Evolutionary conservation across 441 rosid species (phyloP), one percentile per base, ranked within the genome.

Genomic region (Syzygium malaccense): DNA sequence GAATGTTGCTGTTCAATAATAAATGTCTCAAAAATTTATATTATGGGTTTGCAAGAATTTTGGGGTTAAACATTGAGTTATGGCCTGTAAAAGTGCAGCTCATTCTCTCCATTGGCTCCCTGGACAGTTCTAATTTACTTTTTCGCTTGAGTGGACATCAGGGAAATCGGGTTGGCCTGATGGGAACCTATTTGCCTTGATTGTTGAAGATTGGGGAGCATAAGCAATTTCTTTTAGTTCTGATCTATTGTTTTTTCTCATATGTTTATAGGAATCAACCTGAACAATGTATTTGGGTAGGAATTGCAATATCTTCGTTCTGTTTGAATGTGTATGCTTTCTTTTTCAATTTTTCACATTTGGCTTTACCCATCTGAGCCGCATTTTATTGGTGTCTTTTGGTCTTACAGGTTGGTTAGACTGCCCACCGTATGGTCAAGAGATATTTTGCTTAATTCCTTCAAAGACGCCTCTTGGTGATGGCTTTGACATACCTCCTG

Each of bases 391-490:
- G 55, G 9, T 87, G 33, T 60, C 83, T 88, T 87, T 89, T 91
- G 79, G 71, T 91, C 68, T 89, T 87, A 89, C 93, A 98, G 99
- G 99, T 91, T 97, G 99, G 99, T 91, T 98, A 88, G 99, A 95
- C 58, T 98, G 99, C 92, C 99, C 99, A 88, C 25, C 96, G 79
- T 89, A 55, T 92, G 99, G 99, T 88, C 88, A 91, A 80, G 99
- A 96, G 91, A 95, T 98, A 62, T 92, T 88, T 89, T 92, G 91
- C 89, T 89, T 98, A 30, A 92, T 98, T 91, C 99, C 99, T 90
- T 98, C 99, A 6, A 98, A 98, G 94, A 98, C 95, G 92, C 99
- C 99, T 23, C 96, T 98, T 56, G 93, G 96, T 89, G 99, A 98
- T 93, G 87, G 92, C 91, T 98, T 92, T 92, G 94, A 95, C 89